Evolutionary conservation across 441 rosid species (phyloP), one percentile per base, ranked within the genome.

Genomic region (Adansonia rubrostipa): DNA sequence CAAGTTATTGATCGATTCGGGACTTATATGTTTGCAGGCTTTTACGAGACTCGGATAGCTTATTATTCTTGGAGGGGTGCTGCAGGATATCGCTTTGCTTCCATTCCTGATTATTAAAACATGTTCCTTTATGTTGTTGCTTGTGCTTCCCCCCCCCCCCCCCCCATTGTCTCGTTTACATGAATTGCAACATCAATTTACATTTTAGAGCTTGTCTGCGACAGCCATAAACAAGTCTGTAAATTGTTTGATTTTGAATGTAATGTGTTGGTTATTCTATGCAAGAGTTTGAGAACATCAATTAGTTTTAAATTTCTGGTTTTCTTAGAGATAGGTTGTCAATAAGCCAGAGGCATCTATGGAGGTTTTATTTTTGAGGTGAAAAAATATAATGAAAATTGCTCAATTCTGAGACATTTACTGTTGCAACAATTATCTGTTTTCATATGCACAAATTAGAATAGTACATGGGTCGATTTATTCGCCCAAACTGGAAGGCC

Each of bases 31-130:
- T 24, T 1, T 83, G 78, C 89, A 94, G 97, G 98, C 1, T 94
- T 93, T 73, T 93, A 94, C 36, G 97, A 94, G 84, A 93, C 92
- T 19, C 89, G 97, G 44, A 85, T 93, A 60, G 98, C 98, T 74
- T 94, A 94, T 83, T 94, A 94, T 61, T 87, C 95, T 17, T 94
- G 96, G 96, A 89, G 94, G 82, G 98, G 97, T 22, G 91, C 85
- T 11, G 85, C 86, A 65, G 98, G 97, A 69, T 90, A 89, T 78
- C 91, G 89, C 50, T 94, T 91, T 70, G 81, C 92, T 54, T 84
- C 92, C 15, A 94, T 94, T 82, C 98, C 98, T 4, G 85, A 86
- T 60, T 94, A 91, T 80, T 90, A 54, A 83, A 45, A 56, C 75
- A 13, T 60, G 6, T 54, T 63, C 78, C 65, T 36, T 65, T 1